Base-by-base conservation (phyloP, 495 filamentous ascomycete genomes). In the Hyaloscypha hepaticicola region DNA sequence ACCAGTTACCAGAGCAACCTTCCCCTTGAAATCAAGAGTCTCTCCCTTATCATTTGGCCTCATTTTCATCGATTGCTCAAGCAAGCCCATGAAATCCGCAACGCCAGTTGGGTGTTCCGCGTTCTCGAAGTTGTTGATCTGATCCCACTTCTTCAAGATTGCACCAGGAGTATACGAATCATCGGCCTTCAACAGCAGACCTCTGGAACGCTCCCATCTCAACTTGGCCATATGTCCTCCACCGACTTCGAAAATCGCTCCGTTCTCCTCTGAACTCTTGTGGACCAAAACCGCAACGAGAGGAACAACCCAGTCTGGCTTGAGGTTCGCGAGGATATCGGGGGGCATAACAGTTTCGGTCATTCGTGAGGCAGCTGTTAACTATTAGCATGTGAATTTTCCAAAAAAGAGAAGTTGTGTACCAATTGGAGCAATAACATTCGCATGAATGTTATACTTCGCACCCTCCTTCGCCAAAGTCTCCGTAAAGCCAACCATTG, bases 401-500 rank as follows among this genome's bases (percentile, higher is more conserved):
- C 58, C 29, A 27, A 55, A n/a, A 61, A 1, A 28, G 33, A 21
- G 9, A 25, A 9, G 19, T n/a, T n/a, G 73, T 78, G 61, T 81
- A 83, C 81, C 80, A 72, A 99, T 94, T 53, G 95, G 95, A 33
- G 95, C 93, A 79, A 99, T 98, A 71, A 90, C 91, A 76, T 99
- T 99, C 80, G 85, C 85, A 72, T 97, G 78, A 69, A 99, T 98
- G 85, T 99, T 98, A 82, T 99, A 99, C 78, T 99, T 99, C 70
- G 87, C 83, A 66, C 95, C 95, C 80, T 99, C 95, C 81, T 97
- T 98, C 58, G 96, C 95, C 64, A 99, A 86, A 3, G 95, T 96
- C 84, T 99, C 95, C 22, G 95, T 97, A 82, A 99, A 99, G 66
- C 93, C 95, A 62, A 99, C 93, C 85, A 95, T 90, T 64, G 90